Conservation (phyloP, 495 filamentous ascomycete genomes). For the Penicillium nucicola region DNA sequence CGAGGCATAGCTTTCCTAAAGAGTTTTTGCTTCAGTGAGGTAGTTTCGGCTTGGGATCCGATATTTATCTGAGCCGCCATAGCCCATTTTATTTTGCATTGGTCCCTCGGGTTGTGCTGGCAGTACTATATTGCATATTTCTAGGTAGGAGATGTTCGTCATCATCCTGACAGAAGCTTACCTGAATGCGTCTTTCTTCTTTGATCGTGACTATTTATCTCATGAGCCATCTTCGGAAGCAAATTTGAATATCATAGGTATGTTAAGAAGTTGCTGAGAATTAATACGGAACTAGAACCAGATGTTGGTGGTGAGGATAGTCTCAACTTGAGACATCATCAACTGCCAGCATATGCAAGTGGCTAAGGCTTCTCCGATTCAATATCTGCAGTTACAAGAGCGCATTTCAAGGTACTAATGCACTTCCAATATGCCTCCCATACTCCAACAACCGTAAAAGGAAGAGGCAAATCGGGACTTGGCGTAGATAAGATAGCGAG, state of each 20-base stretch:
- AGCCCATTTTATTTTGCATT: constrained; percentile 29
- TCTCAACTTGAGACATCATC: constrained; percentile 29
- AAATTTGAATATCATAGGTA: background rate
- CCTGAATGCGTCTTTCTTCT: too few relatives aligned
- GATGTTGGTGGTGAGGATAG: constrained; percentile 27
- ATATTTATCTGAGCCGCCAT: background rate
- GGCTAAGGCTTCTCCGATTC: too few relatives aligned
- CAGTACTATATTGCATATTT: constrained; percentile 56
- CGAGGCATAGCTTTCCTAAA: too few relatives aligned
- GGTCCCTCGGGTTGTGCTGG: constrained; percentile 67
- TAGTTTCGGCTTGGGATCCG: constrained; percentile 19
- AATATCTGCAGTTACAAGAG: constrained; percentile 13
- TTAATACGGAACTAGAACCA: constrained; percentile 30
- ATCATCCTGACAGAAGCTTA: constrained; percentile 49
- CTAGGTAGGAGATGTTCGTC: too few relatives aligned
- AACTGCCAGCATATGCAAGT: too few relatives aligned
- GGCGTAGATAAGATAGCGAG: constrained; percentile 6
- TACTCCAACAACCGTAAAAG: constrained; percentile 41
- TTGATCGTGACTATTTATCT: too few relatives aligned
- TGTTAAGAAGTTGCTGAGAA: constrained; percentile 28
- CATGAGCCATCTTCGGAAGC: constrained; percentile 24
- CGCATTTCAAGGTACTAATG: constrained; percentile 52
- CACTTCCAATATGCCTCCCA: constrained; percentile 47
- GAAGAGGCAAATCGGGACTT: constrained; percentile 36
- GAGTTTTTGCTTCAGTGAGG: background rate